Evolutionary conservation across 116 monocot species (phyloP), one percentile per base, ranked within the genome.

Genomic region (Trichopus zeylanicus): DNA sequence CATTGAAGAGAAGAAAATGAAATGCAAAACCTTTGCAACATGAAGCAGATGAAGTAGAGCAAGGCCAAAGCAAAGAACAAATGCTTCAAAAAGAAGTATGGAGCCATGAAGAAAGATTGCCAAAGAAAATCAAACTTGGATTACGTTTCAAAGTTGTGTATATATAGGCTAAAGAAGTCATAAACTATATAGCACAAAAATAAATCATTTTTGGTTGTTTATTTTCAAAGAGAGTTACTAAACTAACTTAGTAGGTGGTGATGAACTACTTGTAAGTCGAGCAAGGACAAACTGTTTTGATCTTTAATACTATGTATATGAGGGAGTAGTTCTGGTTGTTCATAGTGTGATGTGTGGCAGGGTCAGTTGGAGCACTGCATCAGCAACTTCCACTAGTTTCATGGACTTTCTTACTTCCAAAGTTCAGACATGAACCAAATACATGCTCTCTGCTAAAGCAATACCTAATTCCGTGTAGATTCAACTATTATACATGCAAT

Each of bases 11-110:
- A 46, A 8, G 8, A 15, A 3, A 46, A 46, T 46, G 46, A 46
- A 8, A 13, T 46, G 18, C 15, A 0, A 53, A 26, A 60, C 60
- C 60, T 60, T 60, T 24, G 46, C 60, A 60, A 59, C 35, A 59
- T 21, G 60, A 60, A 26, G 42, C 3, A 46, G 60, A 13, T 12
- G 27, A 60, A 46, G 27, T 22, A 28, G 46, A 60, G 26, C 12
- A 60, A 60, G 27, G 24, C 60, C 7, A 60, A 24, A 26, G 37
- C 21, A 26, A 60, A 60, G 60, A 22, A 42, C 15, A 39, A 16
- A 16, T 42, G 24, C 42, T 60, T 60, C 26, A 60, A 4, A 9
- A 9, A 38, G 23, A 60, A 28, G 24, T 25, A 60, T 28, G 46
- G 46, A 42, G 60, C 60, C 60, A 60, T 60, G 4, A 28, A 49